phyloP scores from a whole-genome alignment of 768 basidiomycete genomes.

The Fomitopsis serialis region DNA sequence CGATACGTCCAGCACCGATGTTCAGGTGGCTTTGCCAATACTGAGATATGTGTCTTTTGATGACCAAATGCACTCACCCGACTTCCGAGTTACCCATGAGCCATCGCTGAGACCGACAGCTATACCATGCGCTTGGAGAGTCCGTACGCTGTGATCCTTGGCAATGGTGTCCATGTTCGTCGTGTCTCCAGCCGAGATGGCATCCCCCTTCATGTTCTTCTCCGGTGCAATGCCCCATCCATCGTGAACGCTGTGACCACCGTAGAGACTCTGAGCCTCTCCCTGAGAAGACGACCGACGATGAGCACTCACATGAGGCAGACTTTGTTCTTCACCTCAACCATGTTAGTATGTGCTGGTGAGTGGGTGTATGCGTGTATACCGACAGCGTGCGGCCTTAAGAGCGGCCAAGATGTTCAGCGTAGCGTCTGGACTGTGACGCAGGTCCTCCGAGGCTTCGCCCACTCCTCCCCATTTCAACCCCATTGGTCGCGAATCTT shows the following conservation, averaged over 20 bases:
- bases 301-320: slow-evolving; percentile 70
- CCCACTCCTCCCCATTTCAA: background rate
- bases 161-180: slow-evolving; percentile 88
- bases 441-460: background rate
- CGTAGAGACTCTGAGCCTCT: background rate
- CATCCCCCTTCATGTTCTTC: slow-evolving; percentile 76
- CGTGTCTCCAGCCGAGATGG: slow-evolving; percentile 80
- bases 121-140: slow-evolving; percentile 81
- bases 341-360: slow-evolving; percentile 24
- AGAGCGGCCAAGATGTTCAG: too few relatives aligned
- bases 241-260: slow-evolving; percentile 73
- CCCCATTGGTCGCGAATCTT: background rate
- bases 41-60: background rate
- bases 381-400: background rate
- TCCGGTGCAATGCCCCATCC: slow-evolving; percentile 84
- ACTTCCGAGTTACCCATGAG: slow-evolving; percentile 99
- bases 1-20: slow-evolving; percentile 90
- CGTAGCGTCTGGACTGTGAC: background rate
- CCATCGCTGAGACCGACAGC: slow-evolving; percentile 91
- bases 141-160: slow-evolving; percentile 65
- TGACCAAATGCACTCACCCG: slow-evolving; percentile 50
- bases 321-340: slow-evolving; percentile 77
- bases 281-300: background rate
- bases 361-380: background rate
- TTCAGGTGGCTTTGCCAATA: slow-evolving; percentile 68